These are phyloP conservation scores for Jatropha curcas DNA, from an alignment of 345 rosid genomes.

Conservation along the genomic window DNA sequence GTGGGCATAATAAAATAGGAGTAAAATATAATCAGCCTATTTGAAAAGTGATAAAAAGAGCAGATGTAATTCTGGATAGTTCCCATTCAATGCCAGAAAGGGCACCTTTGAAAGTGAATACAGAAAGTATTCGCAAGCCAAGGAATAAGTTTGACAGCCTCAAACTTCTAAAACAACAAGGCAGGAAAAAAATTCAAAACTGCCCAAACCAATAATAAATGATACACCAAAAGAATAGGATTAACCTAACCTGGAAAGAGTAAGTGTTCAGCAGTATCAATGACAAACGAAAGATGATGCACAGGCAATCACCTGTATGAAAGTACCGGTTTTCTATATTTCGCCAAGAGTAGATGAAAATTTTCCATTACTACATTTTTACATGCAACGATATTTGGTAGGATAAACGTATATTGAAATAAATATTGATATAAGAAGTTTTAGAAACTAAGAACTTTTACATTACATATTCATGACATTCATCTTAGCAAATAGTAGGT, in stretches of 20 bases:
- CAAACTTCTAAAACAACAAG: constrained; percentile 61
- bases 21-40: not conserved
- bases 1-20: not conserved
- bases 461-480: not conserved
- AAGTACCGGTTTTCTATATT: constrained; percentile 74
- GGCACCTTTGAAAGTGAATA: constrained; percentile 87
- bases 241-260: constrained; percentile 95
- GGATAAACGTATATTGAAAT: not conserved
- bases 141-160: constrained; percentile 76
- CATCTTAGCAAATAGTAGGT: constrained; percentile 7
- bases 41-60: not conserved
- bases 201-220: constrained; percentile 7
- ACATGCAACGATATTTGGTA: constrained; percentile 3
- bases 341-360: constrained; percentile 26
- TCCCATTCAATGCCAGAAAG: constrained; percentile 16
- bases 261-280: constrained; percentile 83
- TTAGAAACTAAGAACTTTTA: constrained; percentile 10
- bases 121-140: constrained; percentile 76
- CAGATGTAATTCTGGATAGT: constrained; percentile 4
- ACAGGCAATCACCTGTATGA: constrained; percentile 90
- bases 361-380: constrained; percentile 11
- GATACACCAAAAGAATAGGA: not conserved
- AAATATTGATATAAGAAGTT: not conserved
- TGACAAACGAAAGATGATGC: constrained; percentile 75
- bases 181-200: constrained; percentile 13